Conservation (phyloP, 106 monocot genomes). For the Allium cepa region DNA sequence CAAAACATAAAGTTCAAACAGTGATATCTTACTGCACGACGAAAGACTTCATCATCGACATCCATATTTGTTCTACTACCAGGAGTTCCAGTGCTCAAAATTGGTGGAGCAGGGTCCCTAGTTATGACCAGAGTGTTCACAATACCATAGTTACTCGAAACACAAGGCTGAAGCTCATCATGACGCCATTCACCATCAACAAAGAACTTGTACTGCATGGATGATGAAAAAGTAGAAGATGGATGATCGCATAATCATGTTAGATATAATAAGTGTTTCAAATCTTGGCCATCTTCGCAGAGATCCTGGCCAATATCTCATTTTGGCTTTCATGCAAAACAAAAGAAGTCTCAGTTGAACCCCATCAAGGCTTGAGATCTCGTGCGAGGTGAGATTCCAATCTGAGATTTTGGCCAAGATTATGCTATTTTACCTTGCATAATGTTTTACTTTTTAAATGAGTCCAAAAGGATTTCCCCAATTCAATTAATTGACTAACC, state of each 20-base stretch:
- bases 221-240: neutral
- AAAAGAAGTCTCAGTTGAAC: neutral
- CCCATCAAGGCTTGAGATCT: too few relatives aligned
- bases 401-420: too few relatives aligned
- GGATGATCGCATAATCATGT: too few relatives aligned
- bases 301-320: neutral
- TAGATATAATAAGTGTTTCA: neutral
- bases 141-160: conserved; percentile 44
- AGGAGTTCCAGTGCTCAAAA: conserved; percentile 23
- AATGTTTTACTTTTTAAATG: too few relatives aligned
- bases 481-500: too few relatives aligned
- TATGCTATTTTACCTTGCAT: too few relatives aligned
- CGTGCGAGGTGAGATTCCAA: too few relatives aligned
- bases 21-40: conserved; percentile 23
- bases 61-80: conserved; percentile 44
- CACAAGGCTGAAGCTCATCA: conserved; percentile 54
- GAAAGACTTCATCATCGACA: conserved; percentile 49
- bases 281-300: neutral
- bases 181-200: conserved; percentile 77
- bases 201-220: conserved; percentile 61
- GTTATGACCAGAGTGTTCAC: conserved; percentile 53
- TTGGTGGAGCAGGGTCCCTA: conserved; percentile 23
- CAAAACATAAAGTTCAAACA: neutral
- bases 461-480: too few relatives aligned
- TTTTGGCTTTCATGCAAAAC: neutral